Percentiles rank a stretch among this genome's conserved stretches.
phyloP scores from a whole-genome alignment of 805 yeast genomes.

The Yamadazyma akitaensis region DNA sequence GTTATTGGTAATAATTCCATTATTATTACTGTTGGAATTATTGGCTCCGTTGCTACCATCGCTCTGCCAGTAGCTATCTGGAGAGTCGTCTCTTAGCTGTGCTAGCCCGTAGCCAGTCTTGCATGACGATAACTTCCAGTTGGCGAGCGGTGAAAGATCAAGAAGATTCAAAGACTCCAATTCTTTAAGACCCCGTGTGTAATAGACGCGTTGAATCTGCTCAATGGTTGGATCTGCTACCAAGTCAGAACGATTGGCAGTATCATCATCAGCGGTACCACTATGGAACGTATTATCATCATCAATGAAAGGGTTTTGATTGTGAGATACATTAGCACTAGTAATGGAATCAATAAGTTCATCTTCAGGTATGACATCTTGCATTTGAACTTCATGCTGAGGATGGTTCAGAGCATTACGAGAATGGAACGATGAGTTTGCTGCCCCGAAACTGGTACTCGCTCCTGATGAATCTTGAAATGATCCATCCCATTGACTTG shows the following conservation, averaged over 20 bases:
- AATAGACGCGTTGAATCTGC: conserved; percentile 39
- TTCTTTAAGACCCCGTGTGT: conserved; percentile 47
- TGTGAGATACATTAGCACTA: conserved; percentile 15
- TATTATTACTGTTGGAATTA: conserved; percentile 15
- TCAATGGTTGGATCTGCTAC: conserved; percentile 34
- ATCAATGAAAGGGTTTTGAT: conserved; percentile 14
- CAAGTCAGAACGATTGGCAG: conserved; percentile 8
- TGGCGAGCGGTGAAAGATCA: conserved; percentile 77
- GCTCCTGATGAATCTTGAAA: conserved; percentile 6
- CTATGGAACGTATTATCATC: conserved; percentile 7
- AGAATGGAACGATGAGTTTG: not conserved
- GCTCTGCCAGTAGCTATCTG: conserved; percentile 85
- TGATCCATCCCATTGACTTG: conserved; percentile 3
- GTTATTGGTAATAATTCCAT: conserved; percentile 24
- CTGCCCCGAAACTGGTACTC: not conserved
- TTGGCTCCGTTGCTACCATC: conserved; percentile 60
- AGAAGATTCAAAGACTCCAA: conserved; percentile 57
- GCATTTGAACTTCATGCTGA: conserved; percentile 26
- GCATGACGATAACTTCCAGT: conserved; percentile 77
- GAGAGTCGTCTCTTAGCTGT: conserved; percentile 71
- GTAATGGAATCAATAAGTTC: conserved; percentile 30
- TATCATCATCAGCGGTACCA: conserved; percentile 8
- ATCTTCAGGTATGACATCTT: conserved; percentile 26
- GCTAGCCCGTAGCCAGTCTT: conserved; percentile 71
- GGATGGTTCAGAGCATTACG: conserved; percentile 6